These are phyloP conservation scores for Echium plantagineum DNA, from an alignment of 257 asterid species.

Conservation along the genomic window DNA sequence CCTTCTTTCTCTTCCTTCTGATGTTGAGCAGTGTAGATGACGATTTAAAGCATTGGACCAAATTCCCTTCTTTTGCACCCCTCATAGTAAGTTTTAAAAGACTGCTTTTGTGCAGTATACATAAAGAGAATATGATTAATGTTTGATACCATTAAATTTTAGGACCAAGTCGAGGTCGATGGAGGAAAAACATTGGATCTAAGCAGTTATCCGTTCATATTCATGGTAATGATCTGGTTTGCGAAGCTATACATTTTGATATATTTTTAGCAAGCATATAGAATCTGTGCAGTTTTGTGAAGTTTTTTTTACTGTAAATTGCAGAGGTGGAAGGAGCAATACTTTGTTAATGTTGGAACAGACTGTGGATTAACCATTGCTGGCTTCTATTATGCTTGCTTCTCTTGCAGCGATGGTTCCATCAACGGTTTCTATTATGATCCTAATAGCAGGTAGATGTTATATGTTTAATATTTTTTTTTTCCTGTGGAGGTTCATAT, in stretches of 20 bases:
- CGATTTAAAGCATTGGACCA: constrained; percentile 95
- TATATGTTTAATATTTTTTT: neutral
- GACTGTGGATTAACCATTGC: constrained; percentile 94
- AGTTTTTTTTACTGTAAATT: constrained; percentile 7
- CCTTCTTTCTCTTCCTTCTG: too few relatives aligned
- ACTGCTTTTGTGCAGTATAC: neutral
- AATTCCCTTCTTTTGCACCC: constrained; percentile 75
- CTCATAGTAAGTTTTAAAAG: constrained; percentile 38
- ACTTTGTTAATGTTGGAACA: constrained; percentile 90
- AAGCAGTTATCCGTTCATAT: constrained; percentile 72
- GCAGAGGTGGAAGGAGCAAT: constrained; percentile 99
- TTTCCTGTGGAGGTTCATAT: too few relatives aligned
- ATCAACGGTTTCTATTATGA: constrained; percentile 91
- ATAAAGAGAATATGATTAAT: constrained; percentile 3
- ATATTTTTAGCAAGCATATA: neutral
- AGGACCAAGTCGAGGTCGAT: constrained; percentile 83
- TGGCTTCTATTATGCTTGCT: constrained; percentile 96
- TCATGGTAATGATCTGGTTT: constrained; percentile 51
- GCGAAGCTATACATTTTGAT: neutral
- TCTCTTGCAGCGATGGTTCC: constrained; percentile 92
- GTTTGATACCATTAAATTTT: constrained; percentile 15
- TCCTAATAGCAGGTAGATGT: constrained; percentile 85
- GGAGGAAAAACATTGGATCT: constrained; percentile 79
- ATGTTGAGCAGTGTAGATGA: constrained; percentile 61
- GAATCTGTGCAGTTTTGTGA: constrained; percentile 9